Base-by-base conservation (phyloP, 2,329 filamentous ascomycete genomes). In the Cladosporium sp. region DNA sequence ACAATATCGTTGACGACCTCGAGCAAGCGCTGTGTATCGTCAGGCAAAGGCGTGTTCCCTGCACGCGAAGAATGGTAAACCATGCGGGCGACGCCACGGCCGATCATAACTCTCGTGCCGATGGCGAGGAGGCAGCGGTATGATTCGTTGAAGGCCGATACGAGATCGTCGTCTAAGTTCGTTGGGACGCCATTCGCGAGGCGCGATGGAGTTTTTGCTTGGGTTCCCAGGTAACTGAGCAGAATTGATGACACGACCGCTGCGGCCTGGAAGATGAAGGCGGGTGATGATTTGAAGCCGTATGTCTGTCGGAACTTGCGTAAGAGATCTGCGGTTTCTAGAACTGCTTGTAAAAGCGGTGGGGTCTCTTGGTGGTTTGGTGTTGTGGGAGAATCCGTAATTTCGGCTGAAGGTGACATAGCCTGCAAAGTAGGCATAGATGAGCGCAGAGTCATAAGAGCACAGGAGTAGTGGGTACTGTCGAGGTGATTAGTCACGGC, bases 51-150 rank as follows among this genome's bases (percentile, higher is more conserved):
- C 3, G 36, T 41, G 15, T 41, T 41, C 6, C 15, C 15, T 2
- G 36, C 15, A 41, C 44, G 38, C 21, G 28, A n/a, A 24, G 58
- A 44, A 38, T 60, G 58, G n/a, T 60, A 60, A 10, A 60, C 36
- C 58, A 60, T 60, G 5, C 58, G 36, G 24, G 58, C 58, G 4
- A 60, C 32, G 26, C 58, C 58, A 11, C 58, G 36, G n/a, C 32
- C 58, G 36, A 60, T 60, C 58, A 60, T 60, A 4, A 60, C 36
- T 21, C 58, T 36, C 5, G 58, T 60, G 12, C 58, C 58, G n/a
- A 60, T 60, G 18, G 34, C 58, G 32, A 60, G 58, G 32, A 60
- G 58, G 14, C 58, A 60, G 34, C 58, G 58, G 21, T 60, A 60
- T 5, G 32, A 38, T 30, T 60, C 58, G 18, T 41, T 36, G 58